A percentile compares a stretch with the other conserved stretches of the same genome.
These are phyloP conservation scores for Posidonia australis DNA, from an alignment of 106 monocot species.

Conservation along the genomic window DNA sequence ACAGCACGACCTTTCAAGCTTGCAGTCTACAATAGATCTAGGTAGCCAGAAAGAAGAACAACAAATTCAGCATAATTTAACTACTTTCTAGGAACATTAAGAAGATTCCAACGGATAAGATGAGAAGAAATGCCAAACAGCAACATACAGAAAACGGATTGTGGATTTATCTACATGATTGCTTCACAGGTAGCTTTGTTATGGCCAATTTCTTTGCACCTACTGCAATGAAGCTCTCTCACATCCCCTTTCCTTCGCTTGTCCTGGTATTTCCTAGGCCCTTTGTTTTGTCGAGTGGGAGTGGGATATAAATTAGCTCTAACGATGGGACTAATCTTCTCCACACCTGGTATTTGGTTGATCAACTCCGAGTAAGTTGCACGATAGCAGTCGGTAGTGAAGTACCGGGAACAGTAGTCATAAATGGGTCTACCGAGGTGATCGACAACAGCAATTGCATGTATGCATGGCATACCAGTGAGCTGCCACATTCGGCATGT, in stretches of 20 bases:
- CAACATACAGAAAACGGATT: no score
- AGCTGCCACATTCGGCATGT: constrained; percentile 82
- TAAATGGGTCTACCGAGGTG: constrained; percentile 42
- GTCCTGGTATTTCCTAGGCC: constrained; percentile 33
- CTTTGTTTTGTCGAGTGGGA: constrained; percentile 25
- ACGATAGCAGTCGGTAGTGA: constrained; percentile 40
- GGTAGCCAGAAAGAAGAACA: no score
- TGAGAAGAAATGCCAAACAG: no score
- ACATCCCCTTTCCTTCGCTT: constrained; percentile 23
- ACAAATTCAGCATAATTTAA: no score
- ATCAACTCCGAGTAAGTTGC: constrained; percentile 39
- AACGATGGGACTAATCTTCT: constrained; percentile 31
- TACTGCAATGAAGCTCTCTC: constrained; percentile 47
- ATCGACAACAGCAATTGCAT: constrained; percentile 65
- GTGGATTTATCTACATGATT: constrained; percentile 19
- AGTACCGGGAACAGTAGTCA: constrained; percentile 64
- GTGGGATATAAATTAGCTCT: constrained; percentile 30
- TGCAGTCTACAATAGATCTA: no score
- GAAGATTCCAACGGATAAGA: no score
- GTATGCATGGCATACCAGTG: constrained; percentile 72
- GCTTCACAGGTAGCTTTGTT: constrained; percentile 84
- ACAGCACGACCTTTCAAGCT: no score
- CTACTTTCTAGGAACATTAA: no score
- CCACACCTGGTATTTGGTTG: constrained; percentile 61
- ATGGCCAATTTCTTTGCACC: constrained; percentile 77